These are phyloP conservation scores for Heritiera littoralis DNA, from an alignment of 345 rosid species.

Conservation along the genomic window DNA sequence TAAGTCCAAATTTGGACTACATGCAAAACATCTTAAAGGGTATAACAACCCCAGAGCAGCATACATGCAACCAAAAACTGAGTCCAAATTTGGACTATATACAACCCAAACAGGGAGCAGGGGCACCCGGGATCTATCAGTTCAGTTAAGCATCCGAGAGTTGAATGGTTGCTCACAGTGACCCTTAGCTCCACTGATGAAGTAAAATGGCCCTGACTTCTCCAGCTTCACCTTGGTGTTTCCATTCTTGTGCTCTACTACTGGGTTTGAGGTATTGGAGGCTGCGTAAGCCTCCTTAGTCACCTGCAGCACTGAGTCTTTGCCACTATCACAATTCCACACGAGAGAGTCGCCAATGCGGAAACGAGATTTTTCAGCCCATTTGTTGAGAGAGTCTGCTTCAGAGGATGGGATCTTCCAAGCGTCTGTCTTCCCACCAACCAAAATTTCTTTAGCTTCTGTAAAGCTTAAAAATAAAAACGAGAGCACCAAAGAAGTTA, in stretches of 20 bases:
- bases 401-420: slow-evolving; percentile 69
- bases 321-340: slow-evolving; percentile 66
- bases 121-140: too few species aligned
- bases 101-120: too few species aligned
- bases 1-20: too few species aligned
- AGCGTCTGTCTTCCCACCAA: slow-evolving; percentile 50
- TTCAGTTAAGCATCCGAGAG: too few species aligned
- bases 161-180: slow-evolving; percentile 62
- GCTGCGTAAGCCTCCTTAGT: slow-evolving; percentile 49
- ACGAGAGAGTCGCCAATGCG: slow-evolving; percentile 64
- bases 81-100: too few species aligned
- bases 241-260: slow-evolving; percentile 64
- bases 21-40: too few species aligned
- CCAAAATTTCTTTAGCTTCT: slow-evolving; percentile 49
- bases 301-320: slow-evolving; percentile 80
- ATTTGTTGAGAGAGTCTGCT: slow-evolving; percentile 68
- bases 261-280: slow-evolving; percentile 62
- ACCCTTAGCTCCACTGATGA: slow-evolving; percentile 74
- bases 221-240: slow-evolving; percentile 64
- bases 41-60: too few species aligned
- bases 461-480: slow-evolving; percentile 28
- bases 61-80: too few species aligned
- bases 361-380: slow-evolving; percentile 72
- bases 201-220: slow-evolving; percentile 64
- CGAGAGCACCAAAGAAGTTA: slow-evolving; percentile 29